These are phyloP conservation scores for Mucuna pruriens DNA, from an alignment of 306 rosid species.

Conservation along the genomic window DNA sequence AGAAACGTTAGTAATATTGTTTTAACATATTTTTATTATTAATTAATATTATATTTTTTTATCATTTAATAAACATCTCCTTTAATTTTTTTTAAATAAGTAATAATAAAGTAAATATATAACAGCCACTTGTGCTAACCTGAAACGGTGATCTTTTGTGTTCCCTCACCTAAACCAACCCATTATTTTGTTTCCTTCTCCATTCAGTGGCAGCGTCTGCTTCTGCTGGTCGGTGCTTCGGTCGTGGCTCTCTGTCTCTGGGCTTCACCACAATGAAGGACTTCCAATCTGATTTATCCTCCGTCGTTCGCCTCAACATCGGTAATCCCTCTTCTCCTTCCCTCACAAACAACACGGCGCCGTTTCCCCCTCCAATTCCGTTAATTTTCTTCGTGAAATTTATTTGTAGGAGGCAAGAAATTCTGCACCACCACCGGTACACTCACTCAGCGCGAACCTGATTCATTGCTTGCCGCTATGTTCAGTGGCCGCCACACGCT, in stretches of 20 bases:
- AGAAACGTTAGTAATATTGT: no score
- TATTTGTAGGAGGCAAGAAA: conserved; percentile 81
- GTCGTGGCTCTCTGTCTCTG: background rate
- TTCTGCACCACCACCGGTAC: conserved; percentile 80
- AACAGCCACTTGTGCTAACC: no score
- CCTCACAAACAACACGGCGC: conserved; percentile 7
- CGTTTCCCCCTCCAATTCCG: background rate
- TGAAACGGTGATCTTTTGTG: no score
- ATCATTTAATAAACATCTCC: no score
- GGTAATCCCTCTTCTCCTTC: conserved; percentile 44
- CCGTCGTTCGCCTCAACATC: conserved; percentile 74
- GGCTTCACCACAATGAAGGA: conserved; percentile 33
- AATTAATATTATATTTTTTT: no score
- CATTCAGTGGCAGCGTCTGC: no score
- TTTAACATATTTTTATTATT: no score
- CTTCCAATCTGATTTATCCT: conserved; percentile 47
- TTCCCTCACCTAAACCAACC: no score
- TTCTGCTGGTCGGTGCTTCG: no score
- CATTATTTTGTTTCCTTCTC: no score
- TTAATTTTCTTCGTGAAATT: background rate
- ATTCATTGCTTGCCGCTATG: conserved; percentile 96
- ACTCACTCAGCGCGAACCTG: conserved; percentile 82
- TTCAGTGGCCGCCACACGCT: conserved; percentile 90
- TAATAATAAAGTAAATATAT: no score
- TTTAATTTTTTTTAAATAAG: no score